phyloP scores from a whole-genome alignment of 805 yeast genomes.

The Spathaspora girioi region DNA sequence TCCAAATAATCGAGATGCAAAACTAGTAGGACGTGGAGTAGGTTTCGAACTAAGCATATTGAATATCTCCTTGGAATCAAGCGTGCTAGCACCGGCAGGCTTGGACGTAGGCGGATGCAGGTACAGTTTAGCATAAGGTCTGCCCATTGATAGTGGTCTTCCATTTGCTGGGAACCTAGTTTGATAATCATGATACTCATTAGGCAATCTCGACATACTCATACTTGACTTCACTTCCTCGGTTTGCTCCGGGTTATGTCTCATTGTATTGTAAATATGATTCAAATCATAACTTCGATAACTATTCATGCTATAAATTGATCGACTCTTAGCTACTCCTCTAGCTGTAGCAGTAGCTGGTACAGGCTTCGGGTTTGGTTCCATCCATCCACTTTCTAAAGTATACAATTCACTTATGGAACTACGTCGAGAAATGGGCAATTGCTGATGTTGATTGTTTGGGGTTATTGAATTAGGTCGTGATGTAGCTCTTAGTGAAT shows the following conservation, averaged over 20 bases:
- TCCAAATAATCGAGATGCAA: conserved; percentile 34
- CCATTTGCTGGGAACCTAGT: neutral
- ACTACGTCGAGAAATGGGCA: conserved; percentile 29
- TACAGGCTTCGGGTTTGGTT: conserved; percentile 22
- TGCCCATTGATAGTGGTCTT: neutral
- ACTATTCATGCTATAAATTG: conserved; percentile 21
- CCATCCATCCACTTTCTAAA: conserved; percentile 53
- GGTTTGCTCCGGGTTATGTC: neutral
- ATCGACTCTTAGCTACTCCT: conserved; percentile 17
- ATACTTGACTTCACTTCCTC: conserved; percentile 12
- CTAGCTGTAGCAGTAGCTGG: conserved; percentile 1
- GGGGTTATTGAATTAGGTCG: neutral
- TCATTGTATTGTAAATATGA: conserved; percentile 20
- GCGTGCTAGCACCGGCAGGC: conserved; percentile 7
- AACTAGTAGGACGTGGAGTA: conserved; percentile 9
- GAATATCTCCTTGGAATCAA: conserved; percentile 12
- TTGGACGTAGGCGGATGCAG: neutral
- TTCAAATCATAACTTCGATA: conserved; percentile 19
- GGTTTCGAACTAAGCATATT: conserved; percentile 9
- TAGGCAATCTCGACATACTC: conserved; percentile 13
- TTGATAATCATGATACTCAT: neutral
- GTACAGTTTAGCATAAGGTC: neutral
- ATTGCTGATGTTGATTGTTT: neutral
- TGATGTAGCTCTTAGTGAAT: conserved; percentile 23
- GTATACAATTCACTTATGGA: conserved; percentile 39